A percentile compares a stretch with the other conserved stretches of the same genome.
phyloP scores from a whole-genome alignment of 331 rosid genomes.

The Quercus lobata region DNA sequence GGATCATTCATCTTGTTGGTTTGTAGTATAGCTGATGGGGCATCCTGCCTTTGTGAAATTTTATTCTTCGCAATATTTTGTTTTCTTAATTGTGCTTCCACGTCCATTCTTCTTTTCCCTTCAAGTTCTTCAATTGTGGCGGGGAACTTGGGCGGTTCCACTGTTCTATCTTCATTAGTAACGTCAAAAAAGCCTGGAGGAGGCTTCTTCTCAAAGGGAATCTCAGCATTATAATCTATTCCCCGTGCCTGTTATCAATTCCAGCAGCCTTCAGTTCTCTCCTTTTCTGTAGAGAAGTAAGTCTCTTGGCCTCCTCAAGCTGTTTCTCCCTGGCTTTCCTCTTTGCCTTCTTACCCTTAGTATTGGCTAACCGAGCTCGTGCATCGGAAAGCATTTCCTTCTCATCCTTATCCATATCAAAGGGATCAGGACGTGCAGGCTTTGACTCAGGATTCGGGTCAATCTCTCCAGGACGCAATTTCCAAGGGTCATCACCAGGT shows the following conservation, averaged over 20 bases:
- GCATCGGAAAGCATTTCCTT: slow-evolving; percentile 98
- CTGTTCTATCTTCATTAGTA: slow-evolving; percentile 67
- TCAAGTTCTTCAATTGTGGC: slow-evolving; percentile 92
- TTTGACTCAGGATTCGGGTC: slow-evolving; percentile 92
- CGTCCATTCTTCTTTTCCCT: slow-evolving; percentile 82
- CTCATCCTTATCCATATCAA: slow-evolving; percentile 97
- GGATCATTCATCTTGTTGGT: slow-evolving; percentile 87
- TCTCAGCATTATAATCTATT: slow-evolving; percentile 87
- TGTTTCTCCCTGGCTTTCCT: slow-evolving; percentile 94
- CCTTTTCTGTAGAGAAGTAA: slow-evolving; percentile 86
- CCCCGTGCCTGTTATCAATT: slow-evolving; percentile 78
- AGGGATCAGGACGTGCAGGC: slow-evolving; percentile 92
- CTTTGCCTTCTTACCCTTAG: slow-evolving; percentile 91
- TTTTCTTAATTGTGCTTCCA: slow-evolving; percentile 77
- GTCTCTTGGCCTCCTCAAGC: slow-evolving; percentile 95
- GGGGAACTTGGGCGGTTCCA: slow-evolving; percentile 72
- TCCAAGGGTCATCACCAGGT: slow-evolving; percentile 86
- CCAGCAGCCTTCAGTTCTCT: slow-evolving; percentile 96
- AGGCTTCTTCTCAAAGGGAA: slow-evolving; percentile 93
- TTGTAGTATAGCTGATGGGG: slow-evolving; percentile 29
- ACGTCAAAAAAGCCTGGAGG: slow-evolving; percentile 92
- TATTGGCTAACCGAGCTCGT: slow-evolving; percentile 90
- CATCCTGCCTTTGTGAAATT: slow-evolving; percentile 87
- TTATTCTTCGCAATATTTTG: slow-evolving; percentile 84
- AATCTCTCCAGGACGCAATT: slow-evolving; percentile 91